Base-by-base conservation (phyloP, 208 protist genomes). In the Balamuthia mandrillaris region DNA sequence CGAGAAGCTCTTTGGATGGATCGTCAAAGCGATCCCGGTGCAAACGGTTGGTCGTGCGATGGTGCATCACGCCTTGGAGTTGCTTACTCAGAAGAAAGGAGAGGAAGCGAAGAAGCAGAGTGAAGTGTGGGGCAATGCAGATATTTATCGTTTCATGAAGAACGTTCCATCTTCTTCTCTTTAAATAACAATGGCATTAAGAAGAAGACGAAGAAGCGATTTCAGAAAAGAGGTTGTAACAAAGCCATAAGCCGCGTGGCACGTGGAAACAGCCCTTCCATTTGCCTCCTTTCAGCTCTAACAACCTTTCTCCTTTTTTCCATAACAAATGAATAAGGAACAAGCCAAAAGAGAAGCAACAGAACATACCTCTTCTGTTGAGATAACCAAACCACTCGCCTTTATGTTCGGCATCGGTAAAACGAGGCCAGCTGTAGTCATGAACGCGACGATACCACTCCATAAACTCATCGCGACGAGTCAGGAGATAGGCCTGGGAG, bases 241-340 rank as follows among this genome's bases (percentile, higher is more conserved):
- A 61, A 41, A 52, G 74, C 21, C 41, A 60, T n/a, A 82, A 24
- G 29, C 29, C 39, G 35, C 74, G 51, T 9, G 74, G 74, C 3
- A 82, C 49, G 56, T 82, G 74, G 16, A 82, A 82, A 49, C 51
- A 82, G 51, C 74, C 74, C 35, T 82, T 82, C 74, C 74, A 82
- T 49, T 82, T 82, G 74, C 74, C 74, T 12, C 74, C 74, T 41
- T 82, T 82, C 21, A 61, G 45, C 51, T 52, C 24, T 29, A 82
- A 49, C 56, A 82, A 49, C 47, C 33, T 29, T 27, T 61, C 45
- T 10, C 58, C 58, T 66, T 52, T 10, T 52, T 10, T 52, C 10
- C 10, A 52, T 18, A 10, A 52, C 18, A 10, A 52, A 18, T 18
- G 14, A 52, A 18, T 52, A 10, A 52, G 18, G n/a, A n/a, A n/a